Evolutionary conservation across 2,329 filamentous ascomycete species (phyloP).

Genomic region (Aspergillus calidoustus): DNA sequence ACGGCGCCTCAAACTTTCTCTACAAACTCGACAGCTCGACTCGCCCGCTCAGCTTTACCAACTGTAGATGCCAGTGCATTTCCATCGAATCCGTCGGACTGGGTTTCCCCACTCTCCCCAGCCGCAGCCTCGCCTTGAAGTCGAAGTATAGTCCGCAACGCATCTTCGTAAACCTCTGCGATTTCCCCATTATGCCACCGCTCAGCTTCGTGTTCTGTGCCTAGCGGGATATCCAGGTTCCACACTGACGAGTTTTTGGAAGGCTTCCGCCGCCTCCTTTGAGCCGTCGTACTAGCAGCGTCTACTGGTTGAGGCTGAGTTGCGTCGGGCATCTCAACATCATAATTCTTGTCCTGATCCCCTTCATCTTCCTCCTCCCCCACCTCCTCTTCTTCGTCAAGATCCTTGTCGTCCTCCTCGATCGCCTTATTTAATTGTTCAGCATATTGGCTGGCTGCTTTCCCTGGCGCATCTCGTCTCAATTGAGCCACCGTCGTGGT

Average conservation of each 20-base stretch:
- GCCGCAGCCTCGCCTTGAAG: conserved; percentile 42
- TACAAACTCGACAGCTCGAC: conserved; percentile 51
- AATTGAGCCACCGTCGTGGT: conserved; percentile 53
- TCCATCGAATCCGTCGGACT: conserved; percentile 32
- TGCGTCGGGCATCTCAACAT: conserved; percentile 28
- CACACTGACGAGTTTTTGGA: conserved; percentile 25
- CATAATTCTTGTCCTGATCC: conserved; percentile 7
- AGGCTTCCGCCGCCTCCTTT: neutral
- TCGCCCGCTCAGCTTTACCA: conserved; percentile 52
- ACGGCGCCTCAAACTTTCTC: conserved; percentile 31
- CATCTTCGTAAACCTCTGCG: conserved; percentile 47
- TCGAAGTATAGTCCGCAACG: conserved; percentile 43
- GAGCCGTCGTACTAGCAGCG: neutral
- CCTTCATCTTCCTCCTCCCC: conserved; percentile 41
- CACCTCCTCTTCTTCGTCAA: conserved; percentile 67
- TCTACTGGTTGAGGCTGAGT: neutral
- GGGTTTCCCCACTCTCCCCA: conserved; percentile 23
- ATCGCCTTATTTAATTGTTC: conserved; percentile 40
- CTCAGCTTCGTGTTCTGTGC: conserved; percentile 39
- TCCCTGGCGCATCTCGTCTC: conserved; percentile 49
- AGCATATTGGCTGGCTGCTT: conserved; percentile 46
- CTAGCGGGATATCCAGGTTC: conserved; percentile 39
- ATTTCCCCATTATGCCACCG: conserved; percentile 49
- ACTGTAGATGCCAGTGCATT: conserved; percentile 51
- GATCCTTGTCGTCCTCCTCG: conserved; percentile 46